Evolutionary conservation across 441 rosid genomes (phyloP).

Genomic region (Daphne laureola): DNA sequence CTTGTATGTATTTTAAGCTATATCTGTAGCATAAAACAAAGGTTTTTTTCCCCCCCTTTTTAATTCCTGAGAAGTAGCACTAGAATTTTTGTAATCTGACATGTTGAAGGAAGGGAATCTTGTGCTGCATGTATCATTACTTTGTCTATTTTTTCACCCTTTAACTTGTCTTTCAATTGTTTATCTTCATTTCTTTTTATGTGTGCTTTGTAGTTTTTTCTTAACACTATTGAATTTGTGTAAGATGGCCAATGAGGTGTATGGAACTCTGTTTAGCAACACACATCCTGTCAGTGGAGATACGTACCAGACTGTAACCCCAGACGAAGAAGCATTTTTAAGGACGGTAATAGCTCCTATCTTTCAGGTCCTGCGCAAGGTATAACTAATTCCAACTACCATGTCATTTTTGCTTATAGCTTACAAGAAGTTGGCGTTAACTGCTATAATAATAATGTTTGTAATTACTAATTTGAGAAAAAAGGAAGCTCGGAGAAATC

Average conservation of each 20-base stretch:
- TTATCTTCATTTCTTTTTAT: background rate
- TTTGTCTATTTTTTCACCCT: no score
- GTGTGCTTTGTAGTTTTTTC: no score
- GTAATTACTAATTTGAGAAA: conserved; percentile 16
- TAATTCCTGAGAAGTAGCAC: background rate
- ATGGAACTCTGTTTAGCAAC: conserved; percentile 50
- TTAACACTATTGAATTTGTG: background rate
- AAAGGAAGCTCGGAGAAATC: conserved; percentile 84
- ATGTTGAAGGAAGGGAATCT: no score
- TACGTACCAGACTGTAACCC: conserved; percentile 34
- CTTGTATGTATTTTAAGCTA: no score
- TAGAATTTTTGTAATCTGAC: no score
- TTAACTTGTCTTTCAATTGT: background rate
- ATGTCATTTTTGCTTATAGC: background rate
- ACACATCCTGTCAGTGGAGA: conserved; percentile 62
- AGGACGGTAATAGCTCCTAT: conserved; percentile 76
- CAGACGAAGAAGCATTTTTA: conserved; percentile 80
- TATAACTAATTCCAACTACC: conserved; percentile 18
- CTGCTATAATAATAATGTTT: background rate
- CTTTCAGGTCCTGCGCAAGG: conserved; percentile 71
- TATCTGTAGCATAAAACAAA: background rate
- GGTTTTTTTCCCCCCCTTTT: background rate
- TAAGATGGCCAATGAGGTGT: conserved; percentile 83
- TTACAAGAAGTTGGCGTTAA: background rate
- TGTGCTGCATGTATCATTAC: no score